Evolutionary conservation across 768 basidiomycete genomes (phyloP).

Genomic region (Kwoniella sp.): DNA sequence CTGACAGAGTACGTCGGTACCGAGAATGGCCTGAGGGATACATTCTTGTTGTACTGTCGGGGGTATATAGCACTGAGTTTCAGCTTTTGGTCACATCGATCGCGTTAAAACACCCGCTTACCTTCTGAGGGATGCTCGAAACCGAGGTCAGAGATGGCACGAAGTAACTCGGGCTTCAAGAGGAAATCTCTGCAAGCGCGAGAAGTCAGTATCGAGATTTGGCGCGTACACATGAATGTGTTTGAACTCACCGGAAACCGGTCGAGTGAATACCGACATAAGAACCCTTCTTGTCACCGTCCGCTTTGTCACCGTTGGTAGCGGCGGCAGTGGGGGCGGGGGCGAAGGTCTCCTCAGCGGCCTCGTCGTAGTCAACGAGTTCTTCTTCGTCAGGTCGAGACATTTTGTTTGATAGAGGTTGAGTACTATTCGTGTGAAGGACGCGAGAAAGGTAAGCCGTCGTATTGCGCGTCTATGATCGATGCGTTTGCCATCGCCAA

Average conservation of each 20-base stretch:
- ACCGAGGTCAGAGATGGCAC: constrained; percentile 98
- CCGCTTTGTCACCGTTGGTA: constrained; percentile 59
- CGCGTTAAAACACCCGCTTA: constrained; percentile 49
- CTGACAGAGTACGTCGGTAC: constrained; percentile 99
- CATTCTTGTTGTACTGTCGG: constrained; percentile 97
- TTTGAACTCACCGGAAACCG: constrained; percentile 78
- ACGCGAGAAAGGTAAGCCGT: constrained; percentile 32
- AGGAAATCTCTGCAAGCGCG: constrained; percentile 77
- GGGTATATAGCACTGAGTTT: neutral
- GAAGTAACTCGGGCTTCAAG: constrained; percentile 92
- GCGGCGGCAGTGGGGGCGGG: constrained; percentile 57
- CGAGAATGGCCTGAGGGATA: constrained; percentile 97
- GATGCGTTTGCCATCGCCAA: neutral
- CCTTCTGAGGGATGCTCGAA: constrained; percentile 99
- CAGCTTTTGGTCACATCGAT: neutral
- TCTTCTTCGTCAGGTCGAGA: constrained; percentile 56
- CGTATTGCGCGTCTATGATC: constrained; percentile 5
- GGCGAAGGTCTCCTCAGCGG: constrained; percentile 52
- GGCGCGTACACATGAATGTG: neutral
- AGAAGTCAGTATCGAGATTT: constrained; percentile 2
- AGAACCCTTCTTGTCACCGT: constrained; percentile 82
- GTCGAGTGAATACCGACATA: constrained; percentile 98
- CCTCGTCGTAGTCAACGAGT: constrained; percentile 57
- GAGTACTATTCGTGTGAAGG: constrained; percentile 10
- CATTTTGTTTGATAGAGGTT: constrained; percentile 36